phyloP scores from a whole-genome alignment of 1,139 yeast species.

The Candida tunisiensis region DNA sequence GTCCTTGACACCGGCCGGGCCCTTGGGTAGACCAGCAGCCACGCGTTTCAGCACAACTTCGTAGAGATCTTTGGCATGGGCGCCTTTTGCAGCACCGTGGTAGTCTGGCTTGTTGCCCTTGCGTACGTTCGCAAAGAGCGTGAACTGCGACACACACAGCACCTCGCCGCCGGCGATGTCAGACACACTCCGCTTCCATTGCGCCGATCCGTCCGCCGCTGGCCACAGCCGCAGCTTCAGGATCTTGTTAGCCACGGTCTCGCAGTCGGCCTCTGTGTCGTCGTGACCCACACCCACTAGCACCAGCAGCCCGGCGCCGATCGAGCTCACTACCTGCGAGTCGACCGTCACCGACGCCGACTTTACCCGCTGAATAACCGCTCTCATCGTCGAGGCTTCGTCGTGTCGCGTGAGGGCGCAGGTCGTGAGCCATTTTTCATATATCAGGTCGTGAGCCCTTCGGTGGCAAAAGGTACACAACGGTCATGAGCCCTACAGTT shows the following conservation, averaged over 20 bases:
- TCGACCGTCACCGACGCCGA: constrained; percentile 80
- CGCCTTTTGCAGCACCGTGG: constrained; percentile 73
- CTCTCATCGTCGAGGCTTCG: constrained; percentile 36
- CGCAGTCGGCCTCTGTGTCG: constrained; percentile 61
- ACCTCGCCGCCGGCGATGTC: constrained; percentile 35
- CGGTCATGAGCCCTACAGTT: too few species aligned
- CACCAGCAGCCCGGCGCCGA: constrained; percentile 58
- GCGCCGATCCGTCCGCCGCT: constrained; percentile 35
- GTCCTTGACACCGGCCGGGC: constrained; percentile 51
- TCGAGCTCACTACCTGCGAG: constrained; percentile 49
- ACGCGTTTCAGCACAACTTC: constrained; percentile 34
- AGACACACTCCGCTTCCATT: constrained; percentile 39
- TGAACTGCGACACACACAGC: constrained; percentile 63
- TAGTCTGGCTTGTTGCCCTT: constrained; percentile 93
- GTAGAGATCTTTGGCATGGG: constrained; percentile 51
- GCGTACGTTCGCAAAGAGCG: constrained; percentile 64
- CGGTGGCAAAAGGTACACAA: too few species aligned
- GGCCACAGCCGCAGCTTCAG: constrained; percentile 57
- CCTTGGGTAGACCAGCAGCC: constrained; percentile 33
- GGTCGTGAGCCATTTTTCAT: neutral
- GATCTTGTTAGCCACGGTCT: constrained; percentile 50
- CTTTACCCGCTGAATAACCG: constrained; percentile 77
- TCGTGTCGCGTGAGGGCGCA: neutral
- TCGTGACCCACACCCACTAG: constrained; percentile 70
- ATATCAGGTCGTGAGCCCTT: too few species aligned